Evolutionary conservation across 129 eudicot species (phyloP).

Genomic region (Saussurea involucrata): DNA sequence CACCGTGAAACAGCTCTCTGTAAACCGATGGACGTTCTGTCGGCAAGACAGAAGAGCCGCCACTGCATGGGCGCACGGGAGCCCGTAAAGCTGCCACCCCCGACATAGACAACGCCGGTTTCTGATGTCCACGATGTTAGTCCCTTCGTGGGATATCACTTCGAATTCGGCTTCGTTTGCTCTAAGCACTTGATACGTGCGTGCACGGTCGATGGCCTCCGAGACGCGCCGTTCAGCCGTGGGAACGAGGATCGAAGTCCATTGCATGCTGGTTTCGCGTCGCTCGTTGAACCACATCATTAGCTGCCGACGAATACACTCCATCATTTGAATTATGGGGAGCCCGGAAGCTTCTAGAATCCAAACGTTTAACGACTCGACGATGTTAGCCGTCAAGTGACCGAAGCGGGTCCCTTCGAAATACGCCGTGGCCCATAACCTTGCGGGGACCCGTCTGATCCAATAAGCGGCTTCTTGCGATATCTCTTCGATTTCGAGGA

Average conservation of each 20-base stretch:
- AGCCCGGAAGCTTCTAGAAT: conserved; percentile 71
- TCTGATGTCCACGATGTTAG: conserved; percentile 61
- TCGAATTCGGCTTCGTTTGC: conserved; percentile 84
- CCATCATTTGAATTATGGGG: conserved; percentile 87
- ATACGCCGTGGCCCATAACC: conserved; percentile 70
- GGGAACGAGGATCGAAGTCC: conserved; percentile 74
- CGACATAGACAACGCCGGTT: conserved; percentile 67
- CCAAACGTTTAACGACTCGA: conserved; percentile 60
- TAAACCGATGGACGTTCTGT: conserved; percentile 73
- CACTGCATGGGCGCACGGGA: conserved; percentile 85
- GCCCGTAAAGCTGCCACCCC: conserved; percentile 80
- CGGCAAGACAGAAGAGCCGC: conserved; percentile 81
- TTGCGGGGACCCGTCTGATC: conserved; percentile 56
- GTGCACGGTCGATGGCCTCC: conserved; percentile 71
- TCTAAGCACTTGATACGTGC: conserved; percentile 60
- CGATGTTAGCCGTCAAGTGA: conserved; percentile 60
- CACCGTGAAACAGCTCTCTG: conserved; percentile 75
- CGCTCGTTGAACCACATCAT: conserved; percentile 88
- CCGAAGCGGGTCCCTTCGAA: conserved; percentile 75
- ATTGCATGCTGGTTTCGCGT: conserved; percentile 66
- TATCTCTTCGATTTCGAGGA: conserved; percentile 62
- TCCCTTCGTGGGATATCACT: conserved; percentile 70
- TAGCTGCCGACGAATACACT: conserved; percentile 59
- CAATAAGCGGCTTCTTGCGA: conserved; percentile 73
- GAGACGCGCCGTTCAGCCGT: conserved; percentile 65